phyloP scores from a whole-genome alignment of 345 rosid species.

The Hibiscus mutabilis region DNA sequence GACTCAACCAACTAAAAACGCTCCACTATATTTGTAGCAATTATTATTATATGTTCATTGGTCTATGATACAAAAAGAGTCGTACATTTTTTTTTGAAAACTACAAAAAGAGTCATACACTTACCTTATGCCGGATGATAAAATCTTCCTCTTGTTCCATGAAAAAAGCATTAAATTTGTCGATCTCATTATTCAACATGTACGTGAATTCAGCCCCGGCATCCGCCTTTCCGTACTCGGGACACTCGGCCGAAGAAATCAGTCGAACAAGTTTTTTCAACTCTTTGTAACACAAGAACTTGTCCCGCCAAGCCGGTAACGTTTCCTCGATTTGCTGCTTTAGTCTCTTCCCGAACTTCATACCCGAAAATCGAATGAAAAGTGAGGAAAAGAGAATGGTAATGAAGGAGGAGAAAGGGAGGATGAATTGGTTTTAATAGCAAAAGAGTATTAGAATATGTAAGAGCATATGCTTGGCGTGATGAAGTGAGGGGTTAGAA shows the following conservation, averaged over 20 bases:
- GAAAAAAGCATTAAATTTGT: slow-evolving; percentile 79
- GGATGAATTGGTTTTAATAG: slow-evolving; percentile 4
- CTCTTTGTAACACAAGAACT: slow-evolving; percentile 64
- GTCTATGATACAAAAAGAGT: background rate
- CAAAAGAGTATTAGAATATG: slow-evolving; percentile 32
- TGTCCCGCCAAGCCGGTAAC: slow-evolving; percentile 75
- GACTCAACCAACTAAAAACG: background rate
- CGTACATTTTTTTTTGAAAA: no score
- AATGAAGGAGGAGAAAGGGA: background rate
- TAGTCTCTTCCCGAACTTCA: slow-evolving; percentile 91
- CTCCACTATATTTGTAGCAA: background rate
- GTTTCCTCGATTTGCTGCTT: slow-evolving; percentile 73
- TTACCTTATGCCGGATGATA: slow-evolving; percentile 69
- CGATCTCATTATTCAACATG: slow-evolving; percentile 66
- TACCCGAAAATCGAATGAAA: background rate
- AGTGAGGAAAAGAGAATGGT: no score
- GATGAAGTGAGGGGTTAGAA: slow-evolving; percentile 41
- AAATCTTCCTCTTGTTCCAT: slow-evolving; percentile 89
- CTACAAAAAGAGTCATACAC: background rate
- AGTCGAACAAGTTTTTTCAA: slow-evolving; percentile 63
- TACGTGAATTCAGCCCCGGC: slow-evolving; percentile 52
- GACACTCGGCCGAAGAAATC: slow-evolving; percentile 28
- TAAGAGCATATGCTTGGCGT: slow-evolving; percentile 63
- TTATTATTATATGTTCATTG: background rate
- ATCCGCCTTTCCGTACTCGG: slow-evolving; percentile 27